A percentile compares a stretch with the other conserved stretches of the same genome.
These are phyloP conservation scores for Phytophthora crassamura DNA, from an alignment of 352 stramenopile species.

Conservation along the genomic window DNA sequence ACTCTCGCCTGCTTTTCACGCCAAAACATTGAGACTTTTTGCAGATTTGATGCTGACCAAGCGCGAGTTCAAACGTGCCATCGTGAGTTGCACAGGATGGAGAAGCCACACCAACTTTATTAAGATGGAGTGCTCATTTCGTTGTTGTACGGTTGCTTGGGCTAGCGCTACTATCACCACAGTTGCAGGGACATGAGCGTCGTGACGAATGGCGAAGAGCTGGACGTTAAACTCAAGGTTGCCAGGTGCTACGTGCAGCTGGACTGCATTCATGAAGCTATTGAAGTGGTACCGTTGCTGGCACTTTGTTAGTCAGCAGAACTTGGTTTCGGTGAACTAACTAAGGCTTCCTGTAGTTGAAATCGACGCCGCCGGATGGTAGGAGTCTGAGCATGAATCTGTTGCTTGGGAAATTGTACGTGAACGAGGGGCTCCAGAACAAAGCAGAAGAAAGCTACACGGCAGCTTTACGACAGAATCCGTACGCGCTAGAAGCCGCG, in stretches of 20 bases:
- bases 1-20: conserved; percentile 55
- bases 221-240: conserved; percentile 63
- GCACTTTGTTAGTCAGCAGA: not conserved
- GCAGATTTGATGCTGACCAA: conserved; percentile 74
- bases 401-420: conserved; percentile 72
- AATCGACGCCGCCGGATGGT: conserved; percentile 43
- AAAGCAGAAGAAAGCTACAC: conserved; percentile 74
- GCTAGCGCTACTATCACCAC: conserved; percentile 37
- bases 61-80: conserved; percentile 73
- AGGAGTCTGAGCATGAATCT: conserved; percentile 68
- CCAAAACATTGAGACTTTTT: conserved; percentile 62
- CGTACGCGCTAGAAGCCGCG: conserved; percentile 84
- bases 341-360: conserved; percentile 45
- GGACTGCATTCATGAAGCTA: conserved; percentile 58
- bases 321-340: not conserved
- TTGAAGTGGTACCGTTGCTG: conserved; percentile 57
- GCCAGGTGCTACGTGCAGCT: conserved; percentile 74
- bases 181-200: conserved; percentile 35
- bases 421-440: conserved; percentile 59
- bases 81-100: conserved; percentile 50
- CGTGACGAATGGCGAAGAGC: conserved; percentile 32
- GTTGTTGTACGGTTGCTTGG: conserved; percentile 1
- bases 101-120: not conserved
- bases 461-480: conserved; percentile 63
- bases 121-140: not conserved